These are phyloP conservation scores for Crithidia brevicula DNA, from an alignment of 208 protist species.

Conservation along the genomic window DNA sequence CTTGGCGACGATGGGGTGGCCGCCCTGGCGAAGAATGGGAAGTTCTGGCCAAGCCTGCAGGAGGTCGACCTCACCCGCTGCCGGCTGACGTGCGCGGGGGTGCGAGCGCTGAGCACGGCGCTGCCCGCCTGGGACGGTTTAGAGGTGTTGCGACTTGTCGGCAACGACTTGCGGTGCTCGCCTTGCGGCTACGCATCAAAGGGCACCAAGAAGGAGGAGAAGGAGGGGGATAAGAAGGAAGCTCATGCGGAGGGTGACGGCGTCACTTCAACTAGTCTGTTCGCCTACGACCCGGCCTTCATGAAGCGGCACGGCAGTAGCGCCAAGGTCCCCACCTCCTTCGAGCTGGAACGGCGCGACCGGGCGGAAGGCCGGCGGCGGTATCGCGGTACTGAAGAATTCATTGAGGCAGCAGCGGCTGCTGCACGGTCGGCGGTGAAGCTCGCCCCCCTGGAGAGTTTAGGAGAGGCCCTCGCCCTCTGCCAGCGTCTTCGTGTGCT, in stretches of 20 bases:
- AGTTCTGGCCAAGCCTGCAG: constrained; percentile 55
- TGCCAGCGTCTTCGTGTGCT: constrained; percentile 51
- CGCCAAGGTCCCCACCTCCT: constrained; percentile 72
- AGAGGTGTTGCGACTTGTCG: constrained; percentile 56
- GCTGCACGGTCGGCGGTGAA: not conserved
- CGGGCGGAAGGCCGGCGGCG: constrained; percentile 56
- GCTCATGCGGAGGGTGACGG: too few relatives aligned
- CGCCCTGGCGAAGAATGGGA: constrained; percentile 33
- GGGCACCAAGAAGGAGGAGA: not conserved
- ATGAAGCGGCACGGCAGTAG: constrained; percentile 44
- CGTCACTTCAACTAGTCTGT: constrained; percentile 34
- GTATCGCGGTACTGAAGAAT: constrained; percentile 52
- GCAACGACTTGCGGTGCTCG: constrained; percentile 58
- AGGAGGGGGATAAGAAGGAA: too few relatives aligned
- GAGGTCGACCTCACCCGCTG: constrained; percentile 74
- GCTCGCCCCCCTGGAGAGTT: constrained; percentile 24
- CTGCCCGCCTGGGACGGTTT: constrained; percentile 38
- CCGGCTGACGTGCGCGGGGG: constrained; percentile 51
- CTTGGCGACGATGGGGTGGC: constrained; percentile 54
- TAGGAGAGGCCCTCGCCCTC: constrained; percentile 62
- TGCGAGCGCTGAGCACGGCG: constrained; percentile 36
- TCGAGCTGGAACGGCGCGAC: constrained; percentile 76
- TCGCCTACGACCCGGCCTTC: constrained; percentile 66
- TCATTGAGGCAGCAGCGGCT: not conserved
- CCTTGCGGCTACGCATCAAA: not conserved